These are phyloP conservation scores for Pseudocercospora macadamiae DNA, from an alignment of 2,329 filamentous ascomycete species.

Conservation along the genomic window DNA sequence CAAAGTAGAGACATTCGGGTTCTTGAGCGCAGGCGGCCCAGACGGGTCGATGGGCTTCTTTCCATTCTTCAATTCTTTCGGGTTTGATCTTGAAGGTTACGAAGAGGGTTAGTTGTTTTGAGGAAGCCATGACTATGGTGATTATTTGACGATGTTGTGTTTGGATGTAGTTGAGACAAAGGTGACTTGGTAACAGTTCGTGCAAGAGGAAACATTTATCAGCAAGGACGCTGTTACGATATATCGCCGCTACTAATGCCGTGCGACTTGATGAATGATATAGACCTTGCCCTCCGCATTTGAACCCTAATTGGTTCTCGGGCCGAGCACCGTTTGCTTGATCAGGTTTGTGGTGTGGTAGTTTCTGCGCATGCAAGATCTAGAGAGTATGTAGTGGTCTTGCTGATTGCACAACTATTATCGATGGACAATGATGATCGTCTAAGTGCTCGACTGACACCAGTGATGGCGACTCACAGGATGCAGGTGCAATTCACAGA, in stretches of 20 bases:
- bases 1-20: constrained; percentile 26
- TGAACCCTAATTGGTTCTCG: background rate
- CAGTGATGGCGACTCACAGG: too few species aligned
- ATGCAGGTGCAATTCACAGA: too few species aligned
- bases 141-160: background rate
- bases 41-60: constrained; percentile 30
- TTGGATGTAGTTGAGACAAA: background rate
- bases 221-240: background rate
- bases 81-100: constrained; percentile 29
- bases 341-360: too few species aligned
- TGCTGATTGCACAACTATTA: too few species aligned
- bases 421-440: too few species aligned
- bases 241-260: background rate
- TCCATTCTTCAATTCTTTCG: constrained; percentile 24
- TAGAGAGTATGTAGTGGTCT: too few species aligned
- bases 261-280: background rate
- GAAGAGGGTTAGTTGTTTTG: constrained; percentile 26
- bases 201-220: too few species aligned
- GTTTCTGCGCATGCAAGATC: too few species aligned
- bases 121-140: background rate
- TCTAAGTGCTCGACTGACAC: too few species aligned
- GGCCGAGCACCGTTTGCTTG: background rate
- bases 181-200: too few species aligned
- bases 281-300: background rate
- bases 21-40: constrained; percentile 25